phyloP scores from a whole-genome alignment of 345 rosid genomes.

The Citrus inodora region DNA sequence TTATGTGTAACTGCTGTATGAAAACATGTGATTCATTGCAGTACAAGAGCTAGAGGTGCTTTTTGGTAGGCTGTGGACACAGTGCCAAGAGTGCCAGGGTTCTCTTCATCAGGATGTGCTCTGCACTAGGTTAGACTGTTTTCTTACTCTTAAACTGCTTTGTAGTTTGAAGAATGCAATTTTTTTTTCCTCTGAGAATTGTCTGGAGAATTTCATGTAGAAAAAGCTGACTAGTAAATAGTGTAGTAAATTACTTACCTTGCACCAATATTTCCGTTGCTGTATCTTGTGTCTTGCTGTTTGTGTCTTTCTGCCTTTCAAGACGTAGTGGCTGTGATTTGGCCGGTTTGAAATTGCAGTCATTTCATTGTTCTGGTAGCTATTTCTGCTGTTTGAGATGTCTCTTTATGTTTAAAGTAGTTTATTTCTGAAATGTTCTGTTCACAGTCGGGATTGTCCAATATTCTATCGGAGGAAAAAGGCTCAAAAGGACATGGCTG shows the following conservation, averaged over 20 bases:
- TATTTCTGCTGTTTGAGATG: neutral
- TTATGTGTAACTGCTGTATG: neutral
- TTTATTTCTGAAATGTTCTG: neutral
- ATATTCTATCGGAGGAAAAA: conserved; percentile 96
- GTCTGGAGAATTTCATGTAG: neutral
- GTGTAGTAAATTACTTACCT: neutral
- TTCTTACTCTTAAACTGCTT: neutral
- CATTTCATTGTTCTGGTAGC: neutral
- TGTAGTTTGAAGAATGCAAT: neutral
- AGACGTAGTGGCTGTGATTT: neutral
- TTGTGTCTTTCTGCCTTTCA: neutral
- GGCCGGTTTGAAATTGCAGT: neutral
- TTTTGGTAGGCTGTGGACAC: conserved; percentile 90
- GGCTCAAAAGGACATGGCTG: conserved; percentile 94
- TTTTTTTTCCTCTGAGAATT: neutral
- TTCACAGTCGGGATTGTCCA: conserved; percentile 90
- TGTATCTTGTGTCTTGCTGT: neutral
- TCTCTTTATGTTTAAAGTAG: neutral
- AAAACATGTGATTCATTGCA: conserved; percentile 33
- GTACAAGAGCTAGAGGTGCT: conserved; percentile 82
- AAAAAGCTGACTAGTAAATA: neutral
- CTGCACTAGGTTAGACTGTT: conserved; percentile 68
- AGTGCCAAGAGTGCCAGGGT: conserved; percentile 98
- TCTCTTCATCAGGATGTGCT: conserved; percentile 99
- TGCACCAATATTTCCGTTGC: too few species aligned